These are phyloP conservation scores for Neostapfia colusana DNA, from an alignment of 176 grass and related monocot species.

Conservation along the genomic window DNA sequence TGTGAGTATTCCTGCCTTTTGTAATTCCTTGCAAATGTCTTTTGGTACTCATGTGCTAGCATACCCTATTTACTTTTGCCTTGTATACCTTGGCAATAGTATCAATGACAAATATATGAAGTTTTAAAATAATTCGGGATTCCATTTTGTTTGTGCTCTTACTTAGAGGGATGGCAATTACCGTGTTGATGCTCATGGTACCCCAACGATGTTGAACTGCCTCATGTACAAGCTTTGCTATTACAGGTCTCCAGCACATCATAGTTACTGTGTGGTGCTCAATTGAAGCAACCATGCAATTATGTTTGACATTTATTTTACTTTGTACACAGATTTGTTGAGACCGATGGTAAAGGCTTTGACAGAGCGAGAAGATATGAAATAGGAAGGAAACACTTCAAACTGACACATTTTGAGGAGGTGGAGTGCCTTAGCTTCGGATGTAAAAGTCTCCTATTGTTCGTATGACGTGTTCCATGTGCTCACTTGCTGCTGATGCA, in stretches of 20 bases:
- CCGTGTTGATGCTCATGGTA: slow-evolving; percentile 90
- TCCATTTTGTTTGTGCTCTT: background rate
- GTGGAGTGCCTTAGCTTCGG: slow-evolving; percentile 32
- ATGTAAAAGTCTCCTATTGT: background rate
- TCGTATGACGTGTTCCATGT: background rate
- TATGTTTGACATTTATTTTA: slow-evolving; percentile 27
- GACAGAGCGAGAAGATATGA: slow-evolving; percentile 95
- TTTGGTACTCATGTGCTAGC: too few species aligned
- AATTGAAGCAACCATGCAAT: background rate
- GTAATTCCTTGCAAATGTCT: too few species aligned
- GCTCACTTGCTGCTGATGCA: slow-evolving; percentile 29
- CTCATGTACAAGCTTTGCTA: slow-evolving; percentile 99
- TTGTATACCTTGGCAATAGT: background rate
- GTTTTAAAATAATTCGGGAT: background rate
- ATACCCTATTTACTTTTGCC: background rate
- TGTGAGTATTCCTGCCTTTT: slow-evolving; percentile 52
- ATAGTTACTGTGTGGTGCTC: background rate
- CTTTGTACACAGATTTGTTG: slow-evolving; percentile 70
- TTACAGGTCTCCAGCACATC: slow-evolving; percentile 63
- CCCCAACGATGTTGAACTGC: slow-evolving; percentile 93
- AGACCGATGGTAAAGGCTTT: slow-evolving; percentile 90
- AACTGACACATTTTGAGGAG: slow-evolving; percentile 98
- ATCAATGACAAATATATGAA: background rate
- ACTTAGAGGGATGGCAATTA: slow-evolving; percentile 80
- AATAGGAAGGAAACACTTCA: slow-evolving; percentile 99